Conservation (phyloP, 2,329 filamentous ascomycete genomes). For the Claviceps sp. region DNA sequence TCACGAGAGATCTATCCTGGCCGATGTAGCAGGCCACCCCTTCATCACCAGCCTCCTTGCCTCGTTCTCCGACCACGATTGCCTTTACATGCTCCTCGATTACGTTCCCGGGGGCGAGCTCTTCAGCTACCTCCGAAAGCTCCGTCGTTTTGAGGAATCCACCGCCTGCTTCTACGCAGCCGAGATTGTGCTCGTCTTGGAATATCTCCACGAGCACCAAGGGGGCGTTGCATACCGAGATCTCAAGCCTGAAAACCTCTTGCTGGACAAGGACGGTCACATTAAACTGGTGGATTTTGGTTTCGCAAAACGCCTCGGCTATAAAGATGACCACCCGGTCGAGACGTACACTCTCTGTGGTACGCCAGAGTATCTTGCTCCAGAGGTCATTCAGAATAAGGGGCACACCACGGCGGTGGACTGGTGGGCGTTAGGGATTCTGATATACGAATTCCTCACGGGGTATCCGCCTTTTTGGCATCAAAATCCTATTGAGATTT, state of each 20-base stretch:
- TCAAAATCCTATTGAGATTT: conserved; percentile 75
- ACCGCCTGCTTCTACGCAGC: conserved; percentile 72
- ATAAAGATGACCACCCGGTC: conserved; percentile 31
- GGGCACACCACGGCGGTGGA: conserved; percentile 65
- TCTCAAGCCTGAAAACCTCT: conserved; percentile 70
- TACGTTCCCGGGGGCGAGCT: conserved; percentile 76
- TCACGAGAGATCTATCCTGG: conserved; percentile 67
- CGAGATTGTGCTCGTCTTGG: conserved; percentile 70
- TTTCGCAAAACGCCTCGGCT: conserved; percentile 66
- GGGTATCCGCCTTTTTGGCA: conserved; percentile 83
- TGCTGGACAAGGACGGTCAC: conserved; percentile 65
- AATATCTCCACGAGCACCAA: conserved; percentile 67
- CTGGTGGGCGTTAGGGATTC: conserved; percentile 77
- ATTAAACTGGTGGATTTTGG: conserved; percentile 78
- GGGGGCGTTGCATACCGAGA: conserved; percentile 70
- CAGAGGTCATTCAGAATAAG: conserved; percentile 74
- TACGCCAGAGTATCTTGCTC: conserved; percentile 72
- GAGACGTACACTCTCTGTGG: conserved; percentile 78
- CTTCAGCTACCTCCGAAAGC: conserved; percentile 68
- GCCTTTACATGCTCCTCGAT: conserved; percentile 71
- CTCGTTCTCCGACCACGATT: conserved; percentile 68
- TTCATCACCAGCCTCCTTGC: conserved; percentile 71
- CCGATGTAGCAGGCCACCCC: conserved; percentile 64
- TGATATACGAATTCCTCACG: conserved; percentile 75
- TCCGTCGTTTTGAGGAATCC: conserved; percentile 65